Percentiles rank a stretch among this genome's conserved stretches.
phyloP scores from a whole-genome alignment of 2,329 filamentous ascomycete species.

The Nemania bipapillata region DNA sequence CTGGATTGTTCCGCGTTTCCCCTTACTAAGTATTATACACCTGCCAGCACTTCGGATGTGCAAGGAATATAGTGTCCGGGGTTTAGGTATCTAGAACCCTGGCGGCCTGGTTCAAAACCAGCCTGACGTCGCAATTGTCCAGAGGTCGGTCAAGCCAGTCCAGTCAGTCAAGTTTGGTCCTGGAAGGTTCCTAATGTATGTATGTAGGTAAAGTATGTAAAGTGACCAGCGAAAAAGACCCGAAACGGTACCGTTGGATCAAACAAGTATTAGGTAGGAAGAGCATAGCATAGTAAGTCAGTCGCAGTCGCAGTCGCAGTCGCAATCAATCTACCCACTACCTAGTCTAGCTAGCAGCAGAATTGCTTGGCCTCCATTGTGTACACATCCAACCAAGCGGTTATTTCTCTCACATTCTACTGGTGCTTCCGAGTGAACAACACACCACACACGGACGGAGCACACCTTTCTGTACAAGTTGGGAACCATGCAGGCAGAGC shows the following conservation, averaged over 20 bases:
- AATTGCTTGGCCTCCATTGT: constrained; percentile 37
- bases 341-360: constrained; percentile 15
- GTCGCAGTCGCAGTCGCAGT: no score
- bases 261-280: constrained; percentile 15
- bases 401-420: constrained; percentile 27
- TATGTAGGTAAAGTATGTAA: no score
- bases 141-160: constrained; percentile 22
- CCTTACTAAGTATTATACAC: constrained; percentile 5
- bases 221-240: constrained; percentile 22
- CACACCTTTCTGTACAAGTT: constrained; percentile 30
- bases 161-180: background rate
- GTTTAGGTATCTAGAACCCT: constrained; percentile 30
- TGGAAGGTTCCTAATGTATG: constrained; percentile 31
- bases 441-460: constrained; percentile 36
- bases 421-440: constrained; percentile 36
- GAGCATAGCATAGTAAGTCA: constrained; percentile 27
- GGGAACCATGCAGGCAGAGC: constrained; percentile 26
- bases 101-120: constrained; percentile 11
- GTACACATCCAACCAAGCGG: constrained; percentile 39
- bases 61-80: constrained; percentile 28
- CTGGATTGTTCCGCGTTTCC: constrained; percentile 46
- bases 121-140: constrained; percentile 39
- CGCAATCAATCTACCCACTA: constrained; percentile 37
- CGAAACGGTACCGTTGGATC: constrained; percentile 29
- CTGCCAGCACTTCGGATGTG: constrained; percentile 28